Evolutionary conservation across 2,329 filamentous ascomycete species (phyloP).

Genomic region (Achaetomium macrosporum): DNA sequence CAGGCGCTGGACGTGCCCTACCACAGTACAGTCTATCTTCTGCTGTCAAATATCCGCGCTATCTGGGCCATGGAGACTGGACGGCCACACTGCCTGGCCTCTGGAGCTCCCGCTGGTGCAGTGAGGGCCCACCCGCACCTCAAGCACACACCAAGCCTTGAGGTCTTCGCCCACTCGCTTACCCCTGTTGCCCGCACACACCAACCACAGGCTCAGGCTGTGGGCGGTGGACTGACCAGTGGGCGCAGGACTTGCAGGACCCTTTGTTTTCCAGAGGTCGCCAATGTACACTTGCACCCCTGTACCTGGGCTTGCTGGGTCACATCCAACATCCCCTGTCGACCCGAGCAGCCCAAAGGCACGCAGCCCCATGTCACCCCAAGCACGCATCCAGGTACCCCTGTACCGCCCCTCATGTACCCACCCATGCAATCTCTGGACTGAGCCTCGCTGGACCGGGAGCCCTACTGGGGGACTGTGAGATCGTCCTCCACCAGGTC

Average conservation of each 20-base stretch:
- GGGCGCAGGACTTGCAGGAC: conserved; percentile 16
- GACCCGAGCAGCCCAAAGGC: conserved; percentile 15
- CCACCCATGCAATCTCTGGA: conserved; percentile 21
- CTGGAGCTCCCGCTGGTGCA: conserved; percentile 2
- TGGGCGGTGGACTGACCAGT: conserved; percentile 8
- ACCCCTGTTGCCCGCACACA: conserved; percentile 20
- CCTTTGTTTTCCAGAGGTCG: conserved; percentile 18
- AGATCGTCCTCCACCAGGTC: conserved; percentile 25
- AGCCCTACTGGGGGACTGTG: conserved; percentile 18
- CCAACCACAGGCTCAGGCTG: conserved; percentile 19
- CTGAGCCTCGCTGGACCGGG: conserved; percentile 24
- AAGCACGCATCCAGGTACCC: conserved; percentile 1
- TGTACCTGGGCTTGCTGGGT: conserved; percentile 4
- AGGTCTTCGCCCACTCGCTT: conserved; percentile 20
- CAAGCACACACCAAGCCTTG: conserved; percentile 18
- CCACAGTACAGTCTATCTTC: not conserved
- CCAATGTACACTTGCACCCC: conserved; percentile 14
- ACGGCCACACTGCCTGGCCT: not conserved
- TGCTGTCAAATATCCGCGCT: not conserved
- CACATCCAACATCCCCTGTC: conserved; percentile 14
- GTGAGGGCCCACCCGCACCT: conserved; percentile 1
- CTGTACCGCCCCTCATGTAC: conserved; percentile 10
- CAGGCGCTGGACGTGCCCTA: not conserved
- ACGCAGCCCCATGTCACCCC: conserved; percentile 20
- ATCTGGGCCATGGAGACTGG: not conserved